Conservation (phyloP, 441 rosid species). For the Viola pubescens region DNA sequence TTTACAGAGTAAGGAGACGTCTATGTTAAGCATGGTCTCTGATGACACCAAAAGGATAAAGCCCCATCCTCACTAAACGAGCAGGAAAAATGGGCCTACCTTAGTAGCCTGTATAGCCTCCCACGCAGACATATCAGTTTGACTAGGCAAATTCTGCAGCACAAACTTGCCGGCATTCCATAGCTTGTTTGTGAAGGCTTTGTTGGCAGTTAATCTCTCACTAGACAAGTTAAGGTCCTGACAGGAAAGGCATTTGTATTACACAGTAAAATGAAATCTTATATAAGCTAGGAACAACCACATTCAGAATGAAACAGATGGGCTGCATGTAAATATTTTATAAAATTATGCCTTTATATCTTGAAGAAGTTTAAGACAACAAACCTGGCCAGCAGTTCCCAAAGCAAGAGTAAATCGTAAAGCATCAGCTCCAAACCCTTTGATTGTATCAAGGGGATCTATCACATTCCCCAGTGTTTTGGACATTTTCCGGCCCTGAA, state of each 20-base stretch:
- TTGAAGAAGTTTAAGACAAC: conserved; percentile 13
- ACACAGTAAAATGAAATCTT: conserved; percentile 18
- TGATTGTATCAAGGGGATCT: conserved; percentile 89
- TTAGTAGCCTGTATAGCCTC: conserved; percentile 45
- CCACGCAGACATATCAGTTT: conserved; percentile 63
- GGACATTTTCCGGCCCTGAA: conserved; percentile 96
- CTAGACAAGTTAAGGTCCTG: conserved; percentile 92
- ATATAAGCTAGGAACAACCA: conserved; percentile 12
- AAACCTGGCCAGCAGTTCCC: conserved; percentile 99
- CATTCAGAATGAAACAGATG: conserved; percentile 10
- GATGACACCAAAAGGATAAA: conserved; percentile 1
- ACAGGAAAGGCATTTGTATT: conserved; percentile 18
- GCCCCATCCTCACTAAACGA: not conserved
- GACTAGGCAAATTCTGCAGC: conserved; percentile 73
- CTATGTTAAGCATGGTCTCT: not conserved
- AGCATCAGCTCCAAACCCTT: conserved; percentile 95
- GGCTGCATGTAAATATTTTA: not conserved
- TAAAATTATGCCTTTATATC: conserved; percentile 3
- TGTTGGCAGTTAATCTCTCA: conserved; percentile 90
- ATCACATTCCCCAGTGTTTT: conserved; percentile 85
- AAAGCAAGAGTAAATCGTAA: conserved; percentile 80
- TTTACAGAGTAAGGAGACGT: conserved; percentile 8
- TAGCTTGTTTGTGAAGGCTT: conserved; percentile 88
- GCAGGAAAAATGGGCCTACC: conserved; percentile 34
- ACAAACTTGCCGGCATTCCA: conserved; percentile 99